A percentile compares a stretch with the other conserved stretches of the same genome.
These are phyloP conservation scores for Fusarium fracticaudum DNA, from an alignment of 2,329 filamentous ascomycete species.

Conservation along the genomic window DNA sequence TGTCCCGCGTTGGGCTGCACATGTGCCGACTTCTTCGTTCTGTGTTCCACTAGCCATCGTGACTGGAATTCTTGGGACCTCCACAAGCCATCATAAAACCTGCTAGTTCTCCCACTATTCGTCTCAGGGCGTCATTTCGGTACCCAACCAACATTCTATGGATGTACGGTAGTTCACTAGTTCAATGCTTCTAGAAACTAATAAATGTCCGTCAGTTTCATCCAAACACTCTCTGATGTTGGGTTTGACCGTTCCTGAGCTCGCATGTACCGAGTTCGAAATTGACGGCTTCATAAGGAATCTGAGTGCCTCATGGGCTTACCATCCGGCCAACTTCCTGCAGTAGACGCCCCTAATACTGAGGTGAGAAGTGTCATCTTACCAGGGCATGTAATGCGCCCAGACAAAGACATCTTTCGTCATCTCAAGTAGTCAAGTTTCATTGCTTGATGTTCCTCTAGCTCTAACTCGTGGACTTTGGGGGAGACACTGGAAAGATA, in stretches of 20 bases:
- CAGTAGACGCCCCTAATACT: neutral
- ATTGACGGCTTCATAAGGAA: neutral
- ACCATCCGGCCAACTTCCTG: neutral
- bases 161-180: neutral
- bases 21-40: neutral
- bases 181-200: constrained; percentile 1
- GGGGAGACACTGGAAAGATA: neutral
- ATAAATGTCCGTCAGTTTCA: constrained; percentile 6
- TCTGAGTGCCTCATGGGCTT: neutral
- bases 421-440: neutral
- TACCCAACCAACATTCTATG: constrained; percentile 2
- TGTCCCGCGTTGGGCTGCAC: neutral
- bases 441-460: neutral
- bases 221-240: neutral
- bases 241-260: neutral
- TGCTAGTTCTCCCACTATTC: neutral
- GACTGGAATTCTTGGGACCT: constrained; percentile 15
- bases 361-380: neutral
- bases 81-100: neutral
- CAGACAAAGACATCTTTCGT: neutral
- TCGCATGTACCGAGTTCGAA: neutral
- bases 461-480: neutral
- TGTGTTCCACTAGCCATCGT: neutral
- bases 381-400: neutral
- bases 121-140: neutral